Evolutionary conservation across 768 basidiomycete species (phyloP).

Genomic region (Lyophyllum atratum): DNA sequence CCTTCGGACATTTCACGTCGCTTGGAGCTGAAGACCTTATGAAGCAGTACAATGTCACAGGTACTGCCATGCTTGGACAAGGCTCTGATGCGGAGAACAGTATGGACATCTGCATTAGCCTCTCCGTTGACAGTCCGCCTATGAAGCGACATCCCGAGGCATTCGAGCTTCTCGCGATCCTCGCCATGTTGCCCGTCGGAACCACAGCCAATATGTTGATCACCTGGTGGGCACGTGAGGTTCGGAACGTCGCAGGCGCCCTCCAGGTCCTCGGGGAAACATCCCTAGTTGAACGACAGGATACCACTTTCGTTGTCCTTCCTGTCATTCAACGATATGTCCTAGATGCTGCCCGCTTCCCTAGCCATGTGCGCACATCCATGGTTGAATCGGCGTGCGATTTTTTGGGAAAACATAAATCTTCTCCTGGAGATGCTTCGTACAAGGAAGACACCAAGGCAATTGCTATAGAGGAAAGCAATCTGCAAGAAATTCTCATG

Average conservation of each 20-base stretch:
- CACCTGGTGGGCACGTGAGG: slow-evolving; percentile 8
- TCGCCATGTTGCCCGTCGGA: slow-evolving; percentile 28
- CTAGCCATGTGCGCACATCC: not conserved
- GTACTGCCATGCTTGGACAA: slow-evolving; percentile 1
- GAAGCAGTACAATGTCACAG: not conserved
- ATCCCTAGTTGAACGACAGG: slow-evolving; percentile 1
- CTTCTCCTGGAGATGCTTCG: slow-evolving; percentile 7
- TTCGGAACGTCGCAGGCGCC: slow-evolving; percentile 3
- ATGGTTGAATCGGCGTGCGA: slow-evolving; percentile 11
- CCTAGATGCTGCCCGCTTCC: slow-evolving; percentile 5
- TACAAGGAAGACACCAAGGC: slow-evolving; percentile 9
- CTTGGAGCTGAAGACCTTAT: not conserved
- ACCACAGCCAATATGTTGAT: slow-evolving; percentile 11
- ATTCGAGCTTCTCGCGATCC: slow-evolving; percentile 11
- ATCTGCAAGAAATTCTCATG: slow-evolving; percentile 17
- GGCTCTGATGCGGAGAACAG: slow-evolving; percentile 6
- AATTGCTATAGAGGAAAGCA: slow-evolving; percentile 10
- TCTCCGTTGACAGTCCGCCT: slow-evolving; percentile 7
- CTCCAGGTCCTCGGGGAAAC: slow-evolving; percentile 3
- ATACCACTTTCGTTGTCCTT: slow-evolving; percentile 13
- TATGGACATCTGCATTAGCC: slow-evolving; percentile 9
- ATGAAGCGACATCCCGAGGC: slow-evolving; percentile 4
- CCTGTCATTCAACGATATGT: slow-evolving; percentile 21
- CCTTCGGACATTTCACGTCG: not conserved
- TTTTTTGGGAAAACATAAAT: slow-evolving; percentile 13